Base-by-base conservation (phyloP, 2,329 filamentous ascomycete genomes). In the Rutstroemia sp. region DNA sequence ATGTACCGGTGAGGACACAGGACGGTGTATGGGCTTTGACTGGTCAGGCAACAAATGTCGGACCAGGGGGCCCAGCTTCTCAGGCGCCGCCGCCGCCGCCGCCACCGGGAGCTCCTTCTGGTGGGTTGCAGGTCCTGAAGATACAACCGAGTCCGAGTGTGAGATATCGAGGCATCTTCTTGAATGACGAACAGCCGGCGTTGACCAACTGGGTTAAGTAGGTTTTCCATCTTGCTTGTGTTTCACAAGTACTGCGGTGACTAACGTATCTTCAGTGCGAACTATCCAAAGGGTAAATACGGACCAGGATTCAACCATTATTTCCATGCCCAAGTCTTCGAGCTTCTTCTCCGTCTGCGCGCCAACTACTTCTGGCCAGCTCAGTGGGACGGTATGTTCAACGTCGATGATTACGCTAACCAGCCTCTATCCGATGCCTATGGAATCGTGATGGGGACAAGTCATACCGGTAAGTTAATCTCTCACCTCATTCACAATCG, bases 291-390 rank as follows among this genome's bases (percentile, higher is more conserved):
- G n/a, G 67, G 67, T 9, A 62, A 65, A 54, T 69, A 75, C 36
- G 72, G 73, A 3, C 58, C 71, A 5, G 76, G 76, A 2, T 80
- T 76, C 59, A 81, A 80, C 56, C 74, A 79, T n/a, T 76, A 80
- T 4, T 88, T 89, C 68, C 88, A 90, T 69, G 73, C 78, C 4
- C 78, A 80, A 19, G 80, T 90, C 19, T 89, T 88, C 60, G 87
- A 90, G 71, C 74, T 90, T 1, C 72, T 89, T 1, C 78, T 90
- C 5, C 78, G 87, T 6, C 75, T 87, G 27, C 78, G 82, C 39
- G 86, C 86, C 16, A 90, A 90, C 69, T 89, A 89, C 64, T 73
- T 90, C 50, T 90, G 87, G 87, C 87, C 87, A 0, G 79, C 85
- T 1, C 75, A 82, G 67, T 90, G 86, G 87, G 80, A 78, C 5